Evolutionary conservation across 2,329 filamentous ascomycete species (phyloP).

Genomic region (Cladorrhinum sp.): DNA sequence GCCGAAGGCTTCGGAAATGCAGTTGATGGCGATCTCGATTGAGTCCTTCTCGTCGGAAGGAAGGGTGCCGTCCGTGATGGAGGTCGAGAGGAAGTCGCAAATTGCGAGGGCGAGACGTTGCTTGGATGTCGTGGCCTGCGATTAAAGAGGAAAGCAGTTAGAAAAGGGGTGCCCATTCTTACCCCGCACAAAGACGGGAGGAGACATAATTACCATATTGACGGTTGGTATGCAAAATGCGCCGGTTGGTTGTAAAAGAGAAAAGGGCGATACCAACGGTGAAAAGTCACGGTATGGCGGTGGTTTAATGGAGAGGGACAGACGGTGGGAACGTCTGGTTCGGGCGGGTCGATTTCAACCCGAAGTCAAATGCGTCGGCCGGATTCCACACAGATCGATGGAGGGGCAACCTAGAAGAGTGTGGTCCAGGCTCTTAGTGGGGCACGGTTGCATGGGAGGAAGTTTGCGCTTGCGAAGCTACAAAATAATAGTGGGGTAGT

Average conservation of each 20-base stretch:
- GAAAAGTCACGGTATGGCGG: neutral
- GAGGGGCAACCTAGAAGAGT: slow-evolving; percentile 18
- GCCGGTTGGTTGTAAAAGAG: neutral
- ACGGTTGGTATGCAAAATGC: neutral
- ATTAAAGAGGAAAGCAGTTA: neutral
- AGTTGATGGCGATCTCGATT: slow-evolving; percentile 90
- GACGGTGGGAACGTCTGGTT: neutral
- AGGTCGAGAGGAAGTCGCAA: slow-evolving; percentile 87
- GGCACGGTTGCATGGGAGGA: neutral
- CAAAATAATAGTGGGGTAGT: too few species aligned
- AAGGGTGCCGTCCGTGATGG: slow-evolving; percentile 83
- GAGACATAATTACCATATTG: slow-evolving; percentile 3
- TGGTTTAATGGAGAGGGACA: neutral
- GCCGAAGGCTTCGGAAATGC: slow-evolving; percentile 93
- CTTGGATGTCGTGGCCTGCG: slow-evolving; percentile 51
- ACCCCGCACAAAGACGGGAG: neutral
- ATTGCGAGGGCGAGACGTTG: slow-evolving; percentile 96
- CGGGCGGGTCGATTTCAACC: slow-evolving; percentile 7
- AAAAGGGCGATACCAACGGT: neutral
- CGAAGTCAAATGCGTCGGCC: slow-evolving; percentile 16
- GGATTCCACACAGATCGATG: slow-evolving; percentile 23
- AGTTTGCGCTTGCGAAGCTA: neutral
- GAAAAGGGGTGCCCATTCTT: neutral
- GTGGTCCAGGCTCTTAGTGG: neutral
- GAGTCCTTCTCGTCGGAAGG: slow-evolving; percentile 85